These are phyloP conservation scores for Triangularia verruculosa DNA, from an alignment of 2,329 filamentous ascomycete species.

Conservation along the genomic window DNA sequence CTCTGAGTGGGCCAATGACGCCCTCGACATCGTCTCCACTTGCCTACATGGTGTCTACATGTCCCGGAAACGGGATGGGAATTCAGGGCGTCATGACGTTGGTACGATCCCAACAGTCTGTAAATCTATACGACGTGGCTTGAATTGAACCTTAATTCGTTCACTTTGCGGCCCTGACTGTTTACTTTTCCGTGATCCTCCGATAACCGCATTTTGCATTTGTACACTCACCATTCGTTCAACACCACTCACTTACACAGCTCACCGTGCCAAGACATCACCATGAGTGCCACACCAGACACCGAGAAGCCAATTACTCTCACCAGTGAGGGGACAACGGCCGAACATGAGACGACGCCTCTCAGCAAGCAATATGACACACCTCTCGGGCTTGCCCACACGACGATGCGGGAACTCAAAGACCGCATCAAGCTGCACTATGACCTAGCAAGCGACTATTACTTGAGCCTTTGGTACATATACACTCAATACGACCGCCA, in stretches of 20 bases:
- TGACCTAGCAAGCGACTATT: conserved; percentile 60
- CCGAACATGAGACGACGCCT: conserved; percentile 28
- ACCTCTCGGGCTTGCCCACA: conserved; percentile 43
- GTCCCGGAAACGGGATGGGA: not conserved
- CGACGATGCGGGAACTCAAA: conserved; percentile 50
- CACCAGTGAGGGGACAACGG: conserved; percentile 26
- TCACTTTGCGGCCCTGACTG: not conserved
- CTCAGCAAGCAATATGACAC: conserved; percentile 47
- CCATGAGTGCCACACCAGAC: conserved; percentile 8
- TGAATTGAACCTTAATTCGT: not conserved
- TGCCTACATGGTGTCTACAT: not conserved
- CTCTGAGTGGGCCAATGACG: not conserved
- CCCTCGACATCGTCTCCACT: not conserved
- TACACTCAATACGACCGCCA: not conserved
- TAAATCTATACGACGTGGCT: not conserved
- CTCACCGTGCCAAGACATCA: not conserved
- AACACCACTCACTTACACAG: not conserved
- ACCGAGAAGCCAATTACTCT: not conserved
- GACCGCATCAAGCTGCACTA: conserved; percentile 60
- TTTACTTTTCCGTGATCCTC: not conserved
- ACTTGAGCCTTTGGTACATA: conserved; percentile 55
- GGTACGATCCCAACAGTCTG: not conserved
- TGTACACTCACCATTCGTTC: not conserved
- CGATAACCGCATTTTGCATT: not conserved
- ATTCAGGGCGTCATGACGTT: conserved; percentile 1